These are phyloP conservation scores for Rhizopus stolonifer DNA, from an alignment of 371 early-diverging fungal species.

Conservation along the genomic window DNA sequence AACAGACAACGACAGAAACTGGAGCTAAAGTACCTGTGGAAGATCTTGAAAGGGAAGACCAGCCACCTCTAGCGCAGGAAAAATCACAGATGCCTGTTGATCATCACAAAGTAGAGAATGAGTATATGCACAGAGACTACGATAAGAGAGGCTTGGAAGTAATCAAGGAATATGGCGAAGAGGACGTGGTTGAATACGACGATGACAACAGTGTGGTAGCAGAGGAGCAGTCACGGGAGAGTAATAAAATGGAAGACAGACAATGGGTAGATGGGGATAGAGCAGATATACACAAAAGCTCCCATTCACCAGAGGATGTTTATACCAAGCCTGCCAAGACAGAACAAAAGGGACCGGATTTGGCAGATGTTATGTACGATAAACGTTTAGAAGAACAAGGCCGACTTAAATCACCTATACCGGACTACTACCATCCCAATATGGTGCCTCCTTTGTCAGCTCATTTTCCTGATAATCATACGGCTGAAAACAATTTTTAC, in stretches of 20 bases:
- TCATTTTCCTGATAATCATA: not conserved
- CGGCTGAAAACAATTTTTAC: not conserved
- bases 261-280: not conserved
- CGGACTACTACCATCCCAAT: slow-evolving; percentile 5
- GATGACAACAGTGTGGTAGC: not conserved
- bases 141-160: not conserved
- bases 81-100: no score
- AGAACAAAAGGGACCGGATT: not conserved
- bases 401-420: slow-evolving; percentile 1
- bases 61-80: no score
- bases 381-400: not conserved
- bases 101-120: no score
- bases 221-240: not conserved
- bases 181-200: not conserved
- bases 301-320: not conserved
- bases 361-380: not conserved
- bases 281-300: not conserved
- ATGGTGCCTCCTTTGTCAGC: slow-evolving; percentile 5
- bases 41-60: no score
- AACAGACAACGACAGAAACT: not conserved
- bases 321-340: not conserved
- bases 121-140: not conserved
- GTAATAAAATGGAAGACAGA: not conserved
- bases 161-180: not conserved
- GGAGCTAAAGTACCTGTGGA: not conserved